Conservation (phyloP, 306 rosid species). For the Trifolium repens region DNA sequence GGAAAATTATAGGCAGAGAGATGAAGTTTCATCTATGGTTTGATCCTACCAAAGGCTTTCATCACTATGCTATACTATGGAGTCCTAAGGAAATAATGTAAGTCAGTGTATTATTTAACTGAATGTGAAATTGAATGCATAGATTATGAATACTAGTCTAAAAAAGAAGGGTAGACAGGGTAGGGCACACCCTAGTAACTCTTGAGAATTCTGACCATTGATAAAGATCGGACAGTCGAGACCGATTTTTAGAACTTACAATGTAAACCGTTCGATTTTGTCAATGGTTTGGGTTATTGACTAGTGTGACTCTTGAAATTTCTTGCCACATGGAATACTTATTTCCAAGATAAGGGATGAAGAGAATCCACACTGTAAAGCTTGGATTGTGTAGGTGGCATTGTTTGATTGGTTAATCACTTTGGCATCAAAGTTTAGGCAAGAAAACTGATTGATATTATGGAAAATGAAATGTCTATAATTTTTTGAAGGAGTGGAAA, state of each 20-base stretch:
- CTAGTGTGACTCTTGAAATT: neutral
- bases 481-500: conserved; percentile 5
- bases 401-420: conserved; percentile 35
- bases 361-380: conserved; percentile 15
- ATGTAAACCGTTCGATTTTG: neutral
- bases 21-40: conserved; percentile 97
- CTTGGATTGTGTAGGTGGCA: conserved; percentile 33
- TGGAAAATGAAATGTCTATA: conserved; percentile 13
- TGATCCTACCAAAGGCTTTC: conserved; percentile 87
- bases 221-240: neutral
- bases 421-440: conserved; percentile 19
- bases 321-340: neutral
- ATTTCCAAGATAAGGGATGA: conserved; percentile 21
- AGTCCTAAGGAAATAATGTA: conserved; percentile 89
- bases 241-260: neutral
- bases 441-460: conserved; percentile 15
- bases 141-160: conserved; percentile 10
- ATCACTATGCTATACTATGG: conserved; percentile 94
- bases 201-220: neutral
- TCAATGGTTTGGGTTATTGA: neutral
- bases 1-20: conserved; percentile 86
- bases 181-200: neutral
- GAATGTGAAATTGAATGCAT: conserved; percentile 14
- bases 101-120: conserved; percentile 41
- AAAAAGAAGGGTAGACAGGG: neutral